Evolutionary conservation across 1,284 basidiomycete genomes (phyloP).

Genomic region (Ceratobasidium papillatum): DNA sequence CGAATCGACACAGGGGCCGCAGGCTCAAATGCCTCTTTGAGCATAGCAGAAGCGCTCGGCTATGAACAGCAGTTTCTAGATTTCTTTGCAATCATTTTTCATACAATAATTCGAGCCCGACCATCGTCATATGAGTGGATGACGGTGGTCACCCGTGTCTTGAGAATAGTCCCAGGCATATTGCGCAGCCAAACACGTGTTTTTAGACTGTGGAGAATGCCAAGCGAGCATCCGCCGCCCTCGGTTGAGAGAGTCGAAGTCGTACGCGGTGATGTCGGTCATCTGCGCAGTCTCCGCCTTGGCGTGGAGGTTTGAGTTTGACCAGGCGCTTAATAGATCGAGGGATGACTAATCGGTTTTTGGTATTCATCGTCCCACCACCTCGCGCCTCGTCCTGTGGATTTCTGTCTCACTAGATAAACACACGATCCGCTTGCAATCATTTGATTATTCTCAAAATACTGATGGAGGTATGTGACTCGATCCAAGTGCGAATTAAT

Average conservation of each 20-base stretch:
- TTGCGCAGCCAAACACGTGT: constrained; percentile 25
- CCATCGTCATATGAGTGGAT: not conserved
- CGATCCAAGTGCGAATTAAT: not conserved
- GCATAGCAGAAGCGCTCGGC: not conserved
- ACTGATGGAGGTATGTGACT: constrained; percentile 41
- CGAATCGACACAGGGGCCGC: too few species aligned
- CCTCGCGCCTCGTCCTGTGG: too few species aligned
- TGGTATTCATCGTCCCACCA: too few species aligned
- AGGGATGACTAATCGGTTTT: not conserved
- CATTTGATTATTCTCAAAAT: not conserved
- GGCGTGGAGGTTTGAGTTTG: not conserved
- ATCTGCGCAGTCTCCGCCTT: constrained; percentile 8
- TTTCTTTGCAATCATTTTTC: not conserved
- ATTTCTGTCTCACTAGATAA: too few species aligned
- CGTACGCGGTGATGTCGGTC: constrained; percentile 27
- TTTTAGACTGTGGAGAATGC: not conserved
- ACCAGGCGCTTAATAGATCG: not conserved
- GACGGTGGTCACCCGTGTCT: not conserved
- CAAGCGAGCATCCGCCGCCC: constrained; percentile 10
- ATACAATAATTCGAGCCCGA: not conserved
- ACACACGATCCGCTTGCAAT: not conserved
- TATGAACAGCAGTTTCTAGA: not conserved
- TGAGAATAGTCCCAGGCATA: constrained; percentile 6
- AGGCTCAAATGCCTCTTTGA: constrained; percentile 1
- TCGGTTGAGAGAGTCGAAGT: constrained; percentile 21